Evolutionary conservation across 805 yeast genomes (phyloP), one percentile per base, ranked within the genome.

Genomic region (Kodamaea neixiangensis): DNA sequence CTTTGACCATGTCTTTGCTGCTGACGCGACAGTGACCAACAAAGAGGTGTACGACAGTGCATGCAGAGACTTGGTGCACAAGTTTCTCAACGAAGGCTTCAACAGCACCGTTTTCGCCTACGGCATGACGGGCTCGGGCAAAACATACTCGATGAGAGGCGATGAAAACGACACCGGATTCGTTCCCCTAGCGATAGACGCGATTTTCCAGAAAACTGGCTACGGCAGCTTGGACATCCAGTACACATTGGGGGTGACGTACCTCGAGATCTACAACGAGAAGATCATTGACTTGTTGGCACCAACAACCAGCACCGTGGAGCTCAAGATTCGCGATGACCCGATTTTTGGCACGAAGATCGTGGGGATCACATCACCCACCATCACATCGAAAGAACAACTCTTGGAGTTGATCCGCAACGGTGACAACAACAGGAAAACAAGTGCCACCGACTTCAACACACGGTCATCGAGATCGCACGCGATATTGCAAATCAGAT

Each of bases 61-160:
- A 75, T 45, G 96, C 82, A 44, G 76, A 62, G 57, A 81, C 74
- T 33, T 77, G 78, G 66, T 83, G 77, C 35, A 71, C 62, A 55
- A 81, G 77, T 64, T 82, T 80, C 54, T 76, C 77, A 58, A 66
- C 41, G 84, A 83, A 13, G 97, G 97, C 0, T 92, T 71, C 66
- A 90, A 90, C 61, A 92, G 92, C 13, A 91, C 97, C 0, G 82
- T 92, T 0, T 90, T 93, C 65, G 97, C 98, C 0, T 90, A 90
- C 61, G 97, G 97, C 33, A 88, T 88, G 90, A 90, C 97, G 0
- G 97, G 97, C 0, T 86, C 96, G 1, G 97, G 97, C 9, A 90
- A 90, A 66, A 90, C 97, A 0, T 84, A 80, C 63, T 81, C 96
- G 1, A 90, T 90, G 96, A 85, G 85, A 55, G 97, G 96, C 25